Base-by-base conservation (phyloP, 2,329 filamentous ascomycete genomes). In the Neurospora crassa region DNA sequence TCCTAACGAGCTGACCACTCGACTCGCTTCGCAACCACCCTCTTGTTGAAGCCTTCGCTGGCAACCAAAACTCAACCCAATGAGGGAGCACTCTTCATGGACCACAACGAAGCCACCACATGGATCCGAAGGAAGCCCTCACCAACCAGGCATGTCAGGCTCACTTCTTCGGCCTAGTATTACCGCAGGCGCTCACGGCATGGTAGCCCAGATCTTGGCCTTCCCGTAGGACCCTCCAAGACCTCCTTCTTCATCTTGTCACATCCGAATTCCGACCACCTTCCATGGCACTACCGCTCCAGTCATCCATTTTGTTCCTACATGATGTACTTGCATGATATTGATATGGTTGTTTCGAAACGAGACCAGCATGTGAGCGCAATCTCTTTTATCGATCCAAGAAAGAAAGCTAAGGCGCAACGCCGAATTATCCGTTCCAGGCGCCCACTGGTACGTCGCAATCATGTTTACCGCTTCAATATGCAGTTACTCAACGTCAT, bases 331-430 rank as follows among this genome's bases (percentile, higher is more conserved):
- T 63, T 53, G 20, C 47, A 16, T 63, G 40, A 68, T n/a, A 53
- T 20, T 70, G 41, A n/a, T 70, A 70, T 68, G 67, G 40, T 42
- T 70, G 67, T 70, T 45, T 45, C 69, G 63, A 53, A 63, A 37
- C 69, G 42, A 53, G 37, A 18, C 53, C 53, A 29, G 53, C 53
- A 63, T 63, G 53, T 37, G 53, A 63, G 24, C 53, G 29, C 53
- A 37, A 63, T 37, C 24, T 63, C 53, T 63, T 18, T 63, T 11
- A 63, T 37, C 53, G 29, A 63, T 63, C 53, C 53, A 63, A 63
- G 53, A 37, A 37, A 63, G n/a, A 63, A 63, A 2, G 8, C 3
- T 41, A 70, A 6, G 14, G 34, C 7, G n/a, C 40, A 43, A 59
- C 40, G 63, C 59, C 24, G 29, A 20, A 37, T 20, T 68, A 42